phyloP scores from a whole-genome alignment of 257 asterid species.

The Penstemon barbatus region DNA sequence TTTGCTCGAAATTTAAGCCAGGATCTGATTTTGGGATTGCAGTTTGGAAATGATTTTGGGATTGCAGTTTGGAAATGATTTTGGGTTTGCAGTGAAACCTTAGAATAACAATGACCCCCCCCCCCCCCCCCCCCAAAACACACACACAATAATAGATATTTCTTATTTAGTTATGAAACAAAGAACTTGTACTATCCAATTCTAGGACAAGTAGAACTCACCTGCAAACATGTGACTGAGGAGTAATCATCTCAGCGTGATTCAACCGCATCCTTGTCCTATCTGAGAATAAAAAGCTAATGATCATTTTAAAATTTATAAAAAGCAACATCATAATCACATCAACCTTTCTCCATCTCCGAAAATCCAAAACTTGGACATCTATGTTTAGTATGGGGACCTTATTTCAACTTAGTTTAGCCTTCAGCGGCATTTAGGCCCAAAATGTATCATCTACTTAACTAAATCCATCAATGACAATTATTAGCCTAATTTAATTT shows the following conservation, averaged over 20 bases:
- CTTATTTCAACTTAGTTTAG: neutral
- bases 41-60: too few relatives aligned
- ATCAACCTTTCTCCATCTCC: neutral
- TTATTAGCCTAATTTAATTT: too few relatives aligned
- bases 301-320: neutral
- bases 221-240: slow-evolving; percentile 72
- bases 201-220: slow-evolving; percentile 36
- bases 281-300: slow-evolving; percentile 50
- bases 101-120: neutral
- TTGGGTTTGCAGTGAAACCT: neutral
- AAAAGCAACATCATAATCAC: neutral
- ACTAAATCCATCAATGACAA: too few relatives aligned
- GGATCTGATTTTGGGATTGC: too few relatives aligned
- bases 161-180: too few relatives aligned
- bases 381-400: neutral
- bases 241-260: slow-evolving; percentile 73
- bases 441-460: too few relatives aligned
- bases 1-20: neutral
- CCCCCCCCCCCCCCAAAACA: too few relatives aligned
- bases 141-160: neutral
- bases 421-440: neutral
- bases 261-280: slow-evolving; percentile 73
- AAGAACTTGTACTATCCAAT: too few relatives aligned
- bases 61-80: too few relatives aligned
- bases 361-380: neutral